These are phyloP conservation scores for Sphagnum magellanicum DNA, from an alignment of 228 moss, liverwort and hornwort genomes.

Conservation along the genomic window DNA sequence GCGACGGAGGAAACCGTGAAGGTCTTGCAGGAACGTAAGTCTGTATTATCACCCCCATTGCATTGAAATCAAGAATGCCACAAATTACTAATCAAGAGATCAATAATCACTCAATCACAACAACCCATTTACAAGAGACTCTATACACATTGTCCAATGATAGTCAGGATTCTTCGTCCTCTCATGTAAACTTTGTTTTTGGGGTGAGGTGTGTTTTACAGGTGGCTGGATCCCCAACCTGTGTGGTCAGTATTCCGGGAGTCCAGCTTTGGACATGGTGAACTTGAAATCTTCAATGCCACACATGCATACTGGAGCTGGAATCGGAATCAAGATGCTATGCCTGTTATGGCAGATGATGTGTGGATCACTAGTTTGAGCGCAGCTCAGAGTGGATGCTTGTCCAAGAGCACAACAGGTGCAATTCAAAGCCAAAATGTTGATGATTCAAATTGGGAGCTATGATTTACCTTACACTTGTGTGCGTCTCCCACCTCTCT, in stretches of 20 bases:
- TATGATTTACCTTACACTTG: too few relatives aligned
- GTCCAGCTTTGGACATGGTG: slow-evolving; percentile 86
- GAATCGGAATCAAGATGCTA: slow-evolving; percentile 79
- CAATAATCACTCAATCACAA: background rate
- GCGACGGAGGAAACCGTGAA: slow-evolving; percentile 84
- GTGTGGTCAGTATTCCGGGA: slow-evolving; percentile 71
- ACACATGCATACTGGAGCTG: slow-evolving; percentile 81
- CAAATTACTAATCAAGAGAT: background rate
- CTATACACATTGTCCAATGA: background rate
- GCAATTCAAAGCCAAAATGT: too few relatives aligned
- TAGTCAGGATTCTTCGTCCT: background rate
- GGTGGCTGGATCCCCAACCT: slow-evolving; percentile 69
- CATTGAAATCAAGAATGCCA: too few relatives aligned
- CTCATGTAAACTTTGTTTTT: too few relatives aligned
- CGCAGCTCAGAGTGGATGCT: background rate
- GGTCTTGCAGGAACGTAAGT: slow-evolving; percentile 36
- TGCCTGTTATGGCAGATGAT: slow-evolving; percentile 48
- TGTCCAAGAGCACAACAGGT: background rate
- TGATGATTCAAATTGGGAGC: too few relatives aligned
- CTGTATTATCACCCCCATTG: slow-evolving; percentile 7
- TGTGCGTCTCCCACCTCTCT: too few relatives aligned
- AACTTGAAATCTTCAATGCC: slow-evolving; percentile 43
- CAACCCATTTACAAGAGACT: background rate
- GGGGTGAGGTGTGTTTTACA: slow-evolving; percentile 10
- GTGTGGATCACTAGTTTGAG: slow-evolving; percentile 38